Percentiles rank a stretch among this genome's conserved stretches.
phyloP scores from a whole-genome alignment of 306 rosid genomes.

The Lathyrus sativus region DNA sequence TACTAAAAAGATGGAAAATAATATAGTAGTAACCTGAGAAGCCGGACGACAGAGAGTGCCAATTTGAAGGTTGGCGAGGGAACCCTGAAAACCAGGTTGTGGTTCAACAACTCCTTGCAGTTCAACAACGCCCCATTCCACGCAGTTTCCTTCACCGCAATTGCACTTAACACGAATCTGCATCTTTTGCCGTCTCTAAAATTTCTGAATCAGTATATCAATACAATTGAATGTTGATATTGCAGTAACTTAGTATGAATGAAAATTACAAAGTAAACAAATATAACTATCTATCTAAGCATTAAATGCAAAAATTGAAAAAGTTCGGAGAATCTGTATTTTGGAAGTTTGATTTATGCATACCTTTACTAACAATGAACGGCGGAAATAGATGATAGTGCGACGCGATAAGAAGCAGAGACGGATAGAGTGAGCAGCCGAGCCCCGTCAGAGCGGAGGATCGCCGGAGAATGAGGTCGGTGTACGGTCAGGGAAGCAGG shows the following conservation, averaged over 20 bases:
- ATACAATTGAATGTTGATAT: background rate
- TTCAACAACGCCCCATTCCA: background rate
- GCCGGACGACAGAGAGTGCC: conserved; percentile 10
- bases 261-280: background rate
- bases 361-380: background rate
- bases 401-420: background rate
- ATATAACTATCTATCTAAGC: background rate
- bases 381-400: background rate
- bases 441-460: background rate
- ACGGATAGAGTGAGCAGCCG: background rate
- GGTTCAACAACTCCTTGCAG: conserved; percentile 14
- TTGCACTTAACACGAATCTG: conserved; percentile 14
- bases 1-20: background rate
- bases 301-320: background rate
- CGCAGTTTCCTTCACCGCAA: background rate
- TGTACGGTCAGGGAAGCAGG: background rate
- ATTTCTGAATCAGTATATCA: background rate
- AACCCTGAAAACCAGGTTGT: conserved; percentile 3
- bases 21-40: conserved; percentile 1
- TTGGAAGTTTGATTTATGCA: no score
- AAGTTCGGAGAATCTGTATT: background rate
- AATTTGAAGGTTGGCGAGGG: background rate
- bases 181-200: background rate
- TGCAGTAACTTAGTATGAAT: background rate
- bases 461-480: background rate